A percentile compares a stretch with the other conserved stretches of the same genome.
These are phyloP conservation scores for Solanum chiquidenum DNA, from an alignment of 257 asterid species.

Conservation along the genomic window DNA sequence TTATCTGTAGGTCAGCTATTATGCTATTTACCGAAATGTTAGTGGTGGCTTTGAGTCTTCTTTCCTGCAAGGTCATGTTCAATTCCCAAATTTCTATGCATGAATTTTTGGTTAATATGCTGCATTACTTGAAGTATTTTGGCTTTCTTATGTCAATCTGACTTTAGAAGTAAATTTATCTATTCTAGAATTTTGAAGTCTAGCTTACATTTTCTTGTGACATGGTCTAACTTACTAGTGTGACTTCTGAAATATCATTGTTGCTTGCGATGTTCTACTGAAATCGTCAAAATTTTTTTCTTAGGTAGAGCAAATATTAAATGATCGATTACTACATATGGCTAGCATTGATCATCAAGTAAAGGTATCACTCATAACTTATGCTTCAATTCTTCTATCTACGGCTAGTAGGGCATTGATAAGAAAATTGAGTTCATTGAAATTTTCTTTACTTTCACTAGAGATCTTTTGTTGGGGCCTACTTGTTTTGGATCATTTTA, in stretches of 20 bases:
- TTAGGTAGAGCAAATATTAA: conserved; percentile 68
- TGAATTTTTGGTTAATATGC: neutral
- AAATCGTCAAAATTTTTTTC: conserved; percentile 6
- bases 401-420: neutral
- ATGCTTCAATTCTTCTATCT: neutral
- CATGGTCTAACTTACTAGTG: neutral
- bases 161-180: neutral
- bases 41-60: neutral
- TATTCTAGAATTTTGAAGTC: neutral
- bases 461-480: neutral
- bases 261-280: conserved; percentile 3
- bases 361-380: conserved; percentile 42
- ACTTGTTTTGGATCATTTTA: neutral
- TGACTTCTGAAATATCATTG: neutral
- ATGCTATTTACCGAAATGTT: neutral
- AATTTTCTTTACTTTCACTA: neutral
- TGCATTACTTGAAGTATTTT: neutral
- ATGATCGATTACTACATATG: conserved; percentile 54
- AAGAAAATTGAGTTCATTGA: neutral
- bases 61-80: neutral
- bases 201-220: neutral
- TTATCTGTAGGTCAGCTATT: neutral
- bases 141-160: neutral
- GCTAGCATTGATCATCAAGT: conserved; percentile 79
- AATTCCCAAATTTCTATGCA: neutral